phyloP scores from a whole-genome alignment of 1,284 basidiomycete genomes.

The Pyrrhoderma noxium region DNA sequence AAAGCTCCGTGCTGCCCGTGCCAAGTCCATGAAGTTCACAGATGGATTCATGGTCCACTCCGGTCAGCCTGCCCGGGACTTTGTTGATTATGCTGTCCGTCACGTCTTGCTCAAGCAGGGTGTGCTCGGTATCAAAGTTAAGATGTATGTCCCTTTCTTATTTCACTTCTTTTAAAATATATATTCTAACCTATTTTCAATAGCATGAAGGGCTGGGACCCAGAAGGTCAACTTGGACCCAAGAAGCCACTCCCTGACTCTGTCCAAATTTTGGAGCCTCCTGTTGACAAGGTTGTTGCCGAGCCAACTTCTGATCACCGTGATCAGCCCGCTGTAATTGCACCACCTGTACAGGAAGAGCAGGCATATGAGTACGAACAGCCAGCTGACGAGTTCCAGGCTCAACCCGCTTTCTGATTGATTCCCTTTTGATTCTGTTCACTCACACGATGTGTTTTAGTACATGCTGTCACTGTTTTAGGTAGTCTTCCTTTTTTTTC shows the following conservation, averaged over 20 bases:
- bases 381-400: constrained; percentile 22
- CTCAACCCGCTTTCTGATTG: constrained; percentile 48
- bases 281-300: constrained; percentile 69
- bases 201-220: constrained; percentile 97
- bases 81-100: constrained; percentile 96
- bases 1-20: constrained; percentile 99
- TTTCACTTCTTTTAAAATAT: background rate
- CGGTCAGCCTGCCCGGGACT: constrained; percentile 95
- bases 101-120: constrained; percentile 99
- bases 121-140: constrained; percentile 99
- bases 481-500: constrained; percentile 1
- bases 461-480: constrained; percentile 4
- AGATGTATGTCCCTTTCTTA: constrained; percentile 81
- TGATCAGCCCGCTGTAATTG: constrained; percentile 49
- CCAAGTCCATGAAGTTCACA: constrained; percentile 99
- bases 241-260: constrained; percentile 94
- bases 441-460: constrained; percentile 1
- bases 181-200: constrained; percentile 2
- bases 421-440: background rate
- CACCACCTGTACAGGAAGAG: constrained; percentile 47
- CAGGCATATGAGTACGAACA: constrained; percentile 30
- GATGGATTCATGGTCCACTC: constrained; percentile 99
- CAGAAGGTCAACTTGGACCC: constrained; percentile 83
- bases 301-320: constrained; percentile 77
- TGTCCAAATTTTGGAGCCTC: constrained; percentile 85